Evolutionary conservation across 2,329 filamentous ascomycete species (phyloP).

Genomic region (Plenodomus biglobosus): DNA sequence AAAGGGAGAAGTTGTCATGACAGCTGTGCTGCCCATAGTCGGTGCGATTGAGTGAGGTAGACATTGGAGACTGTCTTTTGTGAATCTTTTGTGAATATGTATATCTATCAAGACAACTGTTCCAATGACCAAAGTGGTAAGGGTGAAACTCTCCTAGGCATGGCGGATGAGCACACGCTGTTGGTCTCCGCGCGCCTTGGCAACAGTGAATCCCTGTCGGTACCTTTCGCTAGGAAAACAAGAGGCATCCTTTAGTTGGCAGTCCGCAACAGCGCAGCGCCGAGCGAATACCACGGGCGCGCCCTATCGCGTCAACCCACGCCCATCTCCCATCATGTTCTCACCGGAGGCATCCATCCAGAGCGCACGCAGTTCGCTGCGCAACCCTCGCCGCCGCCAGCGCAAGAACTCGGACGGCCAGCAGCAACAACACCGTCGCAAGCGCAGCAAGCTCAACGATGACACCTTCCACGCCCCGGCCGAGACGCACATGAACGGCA

Average conservation of each 20-base stretch:
- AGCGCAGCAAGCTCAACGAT: slow-evolving; percentile 52
- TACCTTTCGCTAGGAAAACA: slow-evolving; percentile 11
- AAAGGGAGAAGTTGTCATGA: too few relatives aligned
- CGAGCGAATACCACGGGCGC: slow-evolving; percentile 28
- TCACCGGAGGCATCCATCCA: slow-evolving; percentile 42
- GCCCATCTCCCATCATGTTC: slow-evolving; percentile 36
- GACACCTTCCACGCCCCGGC: slow-evolving; percentile 41
- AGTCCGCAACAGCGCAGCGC: slow-evolving; percentile 18
- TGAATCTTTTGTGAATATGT: too few relatives aligned
- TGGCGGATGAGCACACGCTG: neutral
- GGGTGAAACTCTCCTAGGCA: too few relatives aligned
- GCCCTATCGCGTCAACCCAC: slow-evolving; percentile 33
- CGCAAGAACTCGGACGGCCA: slow-evolving; percentile 50
- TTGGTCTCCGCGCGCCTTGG: neutral
- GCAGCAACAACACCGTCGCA: slow-evolving; percentile 48
- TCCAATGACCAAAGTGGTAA: too few relatives aligned
- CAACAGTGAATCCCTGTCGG: slow-evolving; percentile 12
- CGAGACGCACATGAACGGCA: slow-evolving; percentile 36
- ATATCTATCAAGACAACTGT: too few relatives aligned
- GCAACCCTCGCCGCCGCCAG: slow-evolving; percentile 51
- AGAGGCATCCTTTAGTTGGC: slow-evolving; percentile 21
- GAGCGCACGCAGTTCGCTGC: slow-evolving; percentile 44
- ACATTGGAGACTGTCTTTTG: too few relatives aligned
- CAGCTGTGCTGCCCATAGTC: too few relatives aligned
- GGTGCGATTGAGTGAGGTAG: too few relatives aligned